Conservation (phyloP, 1,284 basidiomycete genomes). For the Pseudozyma sp. region DNA sequence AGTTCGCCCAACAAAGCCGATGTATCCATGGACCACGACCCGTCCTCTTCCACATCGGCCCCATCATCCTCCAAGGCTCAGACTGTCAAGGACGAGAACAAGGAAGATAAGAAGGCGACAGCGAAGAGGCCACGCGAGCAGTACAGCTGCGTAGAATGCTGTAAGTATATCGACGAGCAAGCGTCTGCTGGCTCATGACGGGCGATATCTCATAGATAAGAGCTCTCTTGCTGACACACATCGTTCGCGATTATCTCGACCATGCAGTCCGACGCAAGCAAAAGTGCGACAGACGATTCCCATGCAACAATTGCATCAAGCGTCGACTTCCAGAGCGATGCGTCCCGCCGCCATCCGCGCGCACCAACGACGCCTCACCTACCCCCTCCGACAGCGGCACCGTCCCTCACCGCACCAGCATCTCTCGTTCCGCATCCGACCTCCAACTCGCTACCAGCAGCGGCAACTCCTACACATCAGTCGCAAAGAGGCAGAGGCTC, state of each 20-base stretch:
- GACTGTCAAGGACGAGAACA: conserved; percentile 10
- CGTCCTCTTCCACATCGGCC: conserved; percentile 5
- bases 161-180: conserved; percentile 15
- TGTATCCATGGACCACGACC: not conserved
- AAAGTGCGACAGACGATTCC: conserved; percentile 54
- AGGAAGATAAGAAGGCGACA: conserved; percentile 32
- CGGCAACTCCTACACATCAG: conserved; percentile 3
- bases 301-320: conserved; percentile 57
- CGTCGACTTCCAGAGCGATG: conserved; percentile 47
- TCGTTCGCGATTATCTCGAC: not conserved
- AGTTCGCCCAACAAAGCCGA: conserved; percentile 42
- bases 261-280: conserved; percentile 48
- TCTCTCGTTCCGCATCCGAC: conserved; percentile 36
- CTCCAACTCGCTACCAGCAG: conserved; percentile 8
- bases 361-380: conserved; percentile 20
- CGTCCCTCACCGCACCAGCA: conserved; percentile 16
- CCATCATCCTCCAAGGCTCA: conserved; percentile 12
- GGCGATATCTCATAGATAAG: not conserved
- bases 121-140: conserved; percentile 47
- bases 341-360: conserved; percentile 42
- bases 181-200: too few species aligned
- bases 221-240: not conserved
- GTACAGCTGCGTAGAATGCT: conserved; percentile 55
- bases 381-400: conserved; percentile 27
- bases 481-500: conserved; percentile 20